Percentiles rank a stretch among this genome's conserved stretches.
Conservation (phyloP, 140 eudicot species). For the Anethum foeniculum region DNA sequence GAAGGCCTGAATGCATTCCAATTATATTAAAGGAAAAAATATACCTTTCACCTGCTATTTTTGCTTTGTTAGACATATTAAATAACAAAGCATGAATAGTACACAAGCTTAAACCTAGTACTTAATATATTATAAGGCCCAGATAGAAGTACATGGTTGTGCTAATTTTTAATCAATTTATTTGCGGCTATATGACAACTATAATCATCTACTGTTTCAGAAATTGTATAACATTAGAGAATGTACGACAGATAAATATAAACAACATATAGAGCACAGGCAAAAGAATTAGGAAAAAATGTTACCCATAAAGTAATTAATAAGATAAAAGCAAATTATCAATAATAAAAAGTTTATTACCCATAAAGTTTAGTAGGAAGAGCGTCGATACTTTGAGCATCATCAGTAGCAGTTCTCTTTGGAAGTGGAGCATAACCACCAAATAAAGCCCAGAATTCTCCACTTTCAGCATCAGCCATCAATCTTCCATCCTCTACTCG, state of each 20-base stretch:
- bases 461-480: conserved; percentile 99
- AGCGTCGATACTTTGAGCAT: conserved; percentile 28
- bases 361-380: conserved; percentile 50
- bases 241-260: neutral
- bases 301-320: neutral
- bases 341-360: conserved; percentile 29
- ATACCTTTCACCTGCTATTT: neutral
- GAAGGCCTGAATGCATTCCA: neutral
- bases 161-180: neutral
- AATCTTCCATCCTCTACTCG: conserved; percentile 86
- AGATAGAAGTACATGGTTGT: neutral
- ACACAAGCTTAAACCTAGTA: neutral
- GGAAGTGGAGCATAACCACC: conserved; percentile 99
- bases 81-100: neutral
- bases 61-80: neutral
- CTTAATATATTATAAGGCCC: neutral
- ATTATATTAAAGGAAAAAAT: neutral
- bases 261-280: neutral
- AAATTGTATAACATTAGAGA: neutral
- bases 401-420: conserved; percentile 53
- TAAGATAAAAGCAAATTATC: neutral
- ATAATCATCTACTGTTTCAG: neutral
- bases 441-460: conserved; percentile 95
- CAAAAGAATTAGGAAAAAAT: neutral
- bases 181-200: neutral